Conservation (phyloP, 2,329 filamentous ascomycete species). For the Mollisiaceae sp. region DNA sequence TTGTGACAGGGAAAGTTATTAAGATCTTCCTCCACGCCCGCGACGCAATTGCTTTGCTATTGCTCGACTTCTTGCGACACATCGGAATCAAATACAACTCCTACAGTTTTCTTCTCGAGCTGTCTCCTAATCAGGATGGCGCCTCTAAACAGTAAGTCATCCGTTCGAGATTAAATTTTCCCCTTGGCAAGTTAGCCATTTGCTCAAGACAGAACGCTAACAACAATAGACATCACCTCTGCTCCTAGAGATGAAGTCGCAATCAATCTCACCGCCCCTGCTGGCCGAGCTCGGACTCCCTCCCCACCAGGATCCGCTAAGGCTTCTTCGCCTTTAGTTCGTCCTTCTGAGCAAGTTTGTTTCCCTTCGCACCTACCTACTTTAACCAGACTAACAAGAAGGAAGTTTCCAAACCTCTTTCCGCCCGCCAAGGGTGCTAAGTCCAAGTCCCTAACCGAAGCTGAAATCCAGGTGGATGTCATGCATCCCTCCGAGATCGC, state of each 20-base stretch:
- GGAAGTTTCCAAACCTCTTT: background rate
- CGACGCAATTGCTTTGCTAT: too few species aligned
- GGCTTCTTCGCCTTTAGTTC: background rate
- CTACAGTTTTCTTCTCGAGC: too few species aligned
- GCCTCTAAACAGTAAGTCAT: too few species aligned
- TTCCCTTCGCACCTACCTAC: background rate
- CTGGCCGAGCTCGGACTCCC: background rate
- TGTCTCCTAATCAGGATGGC: too few species aligned
- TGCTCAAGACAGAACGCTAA: background rate
- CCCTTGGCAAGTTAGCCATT: background rate
- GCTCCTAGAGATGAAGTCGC: background rate
- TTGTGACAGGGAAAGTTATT: too few species aligned
- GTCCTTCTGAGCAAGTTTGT: conserved; percentile 12
- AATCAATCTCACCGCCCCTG: too few species aligned
- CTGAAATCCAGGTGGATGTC: conserved; percentile 18
- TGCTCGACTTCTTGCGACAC: too few species aligned
- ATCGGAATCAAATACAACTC: too few species aligned
- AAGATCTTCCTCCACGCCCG: too few species aligned
- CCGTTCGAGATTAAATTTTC: too few species aligned
- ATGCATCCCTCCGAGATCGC: conserved; percentile 13
- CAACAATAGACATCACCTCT: background rate
- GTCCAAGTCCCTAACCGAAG: conserved; percentile 24
- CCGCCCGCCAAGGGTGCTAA: conserved; percentile 10
- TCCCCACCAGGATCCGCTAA: background rate
- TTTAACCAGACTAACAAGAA: background rate